A percentile compares a stretch with the other conserved stretches of the same genome.
Conservation (phyloP, 371 early-diverging fungal species). For the Funneliformis caledonium region DNA sequence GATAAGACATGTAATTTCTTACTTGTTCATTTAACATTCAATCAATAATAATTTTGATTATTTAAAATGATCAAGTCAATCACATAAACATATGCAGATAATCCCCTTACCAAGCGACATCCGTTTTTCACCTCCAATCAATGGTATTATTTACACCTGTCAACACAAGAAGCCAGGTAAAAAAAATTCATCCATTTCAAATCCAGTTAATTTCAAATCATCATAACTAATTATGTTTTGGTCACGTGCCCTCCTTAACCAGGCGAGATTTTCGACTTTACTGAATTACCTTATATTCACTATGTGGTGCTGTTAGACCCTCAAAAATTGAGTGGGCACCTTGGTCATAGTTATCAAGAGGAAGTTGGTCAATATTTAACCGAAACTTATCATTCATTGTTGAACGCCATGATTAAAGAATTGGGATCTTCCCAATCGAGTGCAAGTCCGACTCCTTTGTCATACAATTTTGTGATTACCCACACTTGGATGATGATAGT, state of each 20-base stretch:
- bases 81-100: slow-evolving; percentile 78
- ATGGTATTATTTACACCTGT: background rate
- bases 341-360: slow-evolving; percentile 44
- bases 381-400: slow-evolving; percentile 56
- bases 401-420: slow-evolving; percentile 53
- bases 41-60: background rate
- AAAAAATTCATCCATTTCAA: background rate
- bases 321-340: slow-evolving; percentile 34
- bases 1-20: background rate
- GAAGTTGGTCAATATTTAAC: slow-evolving; percentile 51
- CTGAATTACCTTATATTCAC: slow-evolving; percentile 54
- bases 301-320: slow-evolving; percentile 52
- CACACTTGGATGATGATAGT: slow-evolving; percentile 73
- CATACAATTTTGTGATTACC: slow-evolving; percentile 75
- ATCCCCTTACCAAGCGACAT: slow-evolving; percentile 57
- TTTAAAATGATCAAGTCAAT: slow-evolving; percentile 49
- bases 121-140: slow-evolving; percentile 55
- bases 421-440: slow-evolving; percentile 15
- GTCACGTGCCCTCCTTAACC: too few species aligned
- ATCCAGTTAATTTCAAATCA: background rate
- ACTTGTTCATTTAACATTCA: background rate
- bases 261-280: slow-evolving; percentile 55
- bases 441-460: slow-evolving; percentile 39
- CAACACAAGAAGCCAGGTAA: slow-evolving; percentile 27
- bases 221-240: slow-evolving; percentile 1